Evolutionary conservation across 768 basidiomycete species (phyloP).

Genomic region (Auricularia heimuer): DNA sequence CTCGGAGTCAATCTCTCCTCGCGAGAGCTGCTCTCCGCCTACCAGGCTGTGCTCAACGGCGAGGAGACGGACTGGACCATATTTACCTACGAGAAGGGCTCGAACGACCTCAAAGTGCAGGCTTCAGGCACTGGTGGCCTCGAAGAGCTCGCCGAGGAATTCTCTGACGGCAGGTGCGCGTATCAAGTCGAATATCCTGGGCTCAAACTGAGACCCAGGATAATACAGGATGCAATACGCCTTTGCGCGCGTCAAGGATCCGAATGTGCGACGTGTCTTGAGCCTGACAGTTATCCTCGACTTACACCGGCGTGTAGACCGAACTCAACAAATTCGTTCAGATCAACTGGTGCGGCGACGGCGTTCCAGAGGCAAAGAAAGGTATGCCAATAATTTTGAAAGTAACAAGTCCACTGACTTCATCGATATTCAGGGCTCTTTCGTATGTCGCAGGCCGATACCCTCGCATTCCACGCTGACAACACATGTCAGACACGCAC

Average conservation of each 20-base stretch:
- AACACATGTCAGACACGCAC: slow-evolving; percentile 47
- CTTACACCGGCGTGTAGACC: slow-evolving; percentile 36
- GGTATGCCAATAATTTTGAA: slow-evolving; percentile 58
- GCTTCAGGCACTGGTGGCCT: slow-evolving; percentile 78
- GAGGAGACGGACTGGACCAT: slow-evolving; percentile 67
- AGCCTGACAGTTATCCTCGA: background rate
- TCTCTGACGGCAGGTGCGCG: slow-evolving; percentile 80
- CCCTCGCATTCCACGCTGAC: background rate
- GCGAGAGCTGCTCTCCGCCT: slow-evolving; percentile 60
- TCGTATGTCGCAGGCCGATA: background rate
- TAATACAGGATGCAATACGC: slow-evolving; percentile 80
- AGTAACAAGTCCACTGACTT: too few species aligned
- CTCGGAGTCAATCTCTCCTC: slow-evolving; percentile 71
- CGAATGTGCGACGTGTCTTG: slow-evolving; percentile 46
- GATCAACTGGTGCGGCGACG: slow-evolving; percentile 96
- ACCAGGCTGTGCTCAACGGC: slow-evolving; percentile 62
- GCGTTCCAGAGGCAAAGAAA: slow-evolving; percentile 86
- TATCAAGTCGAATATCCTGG: slow-evolving; percentile 6
- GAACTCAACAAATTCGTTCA: slow-evolving; percentile 86
- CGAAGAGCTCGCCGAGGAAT: slow-evolving; percentile 88
- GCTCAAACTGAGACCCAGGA: slow-evolving; percentile 3
- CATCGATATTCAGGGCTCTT: background rate
- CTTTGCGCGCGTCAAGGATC: slow-evolving; percentile 75
- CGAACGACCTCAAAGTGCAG: slow-evolving; percentile 84
- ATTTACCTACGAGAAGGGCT: slow-evolving; percentile 70